phyloP scores from a whole-genome alignment of 2,329 filamentous ascomycete species.

The Dothistroma septosporum region DNA sequence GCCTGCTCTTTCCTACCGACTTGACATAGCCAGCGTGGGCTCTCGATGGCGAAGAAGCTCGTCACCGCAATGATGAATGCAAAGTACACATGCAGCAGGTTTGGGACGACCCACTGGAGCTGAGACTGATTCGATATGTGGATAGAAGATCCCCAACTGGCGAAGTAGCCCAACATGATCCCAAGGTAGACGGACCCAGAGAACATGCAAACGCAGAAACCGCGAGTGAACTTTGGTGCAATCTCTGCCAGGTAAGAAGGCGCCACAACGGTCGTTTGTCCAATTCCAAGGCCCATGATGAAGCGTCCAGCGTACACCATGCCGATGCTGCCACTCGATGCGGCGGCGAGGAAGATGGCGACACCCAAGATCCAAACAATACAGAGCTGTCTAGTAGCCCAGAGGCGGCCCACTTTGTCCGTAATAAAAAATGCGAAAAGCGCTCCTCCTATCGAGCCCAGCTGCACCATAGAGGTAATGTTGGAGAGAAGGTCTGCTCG shows the following conservation, averaged over 20 bases:
- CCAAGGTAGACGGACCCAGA: constrained; percentile 62
- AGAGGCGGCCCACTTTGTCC: constrained; percentile 31
- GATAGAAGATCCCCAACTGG: constrained; percentile 54
- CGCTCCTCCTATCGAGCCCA: constrained; percentile 69
- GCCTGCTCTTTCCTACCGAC: constrained; percentile 32
- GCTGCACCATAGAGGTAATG: constrained; percentile 76
- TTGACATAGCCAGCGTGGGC: constrained; percentile 35
- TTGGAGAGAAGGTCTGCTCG: constrained; percentile 50
- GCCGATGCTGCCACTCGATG: constrained; percentile 32
- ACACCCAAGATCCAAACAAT: constrained; percentile 30
- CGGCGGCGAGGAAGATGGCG: constrained; percentile 46
- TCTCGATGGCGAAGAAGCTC: constrained; percentile 45
- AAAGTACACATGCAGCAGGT: constrained; percentile 73
- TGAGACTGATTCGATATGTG: constrained; percentile 44
- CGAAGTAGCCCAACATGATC: constrained; percentile 75
- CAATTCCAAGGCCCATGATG: constrained; percentile 40
- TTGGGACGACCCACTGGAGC: constrained; percentile 61
- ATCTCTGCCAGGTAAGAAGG: constrained; percentile 58
- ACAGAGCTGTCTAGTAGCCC: constrained; percentile 30
- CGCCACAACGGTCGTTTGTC: constrained; percentile 54
- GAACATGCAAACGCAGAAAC: constrained; percentile 69
- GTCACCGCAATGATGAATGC: constrained; percentile 66
- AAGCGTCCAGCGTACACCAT: constrained; percentile 39
- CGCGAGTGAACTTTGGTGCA: constrained; percentile 35
- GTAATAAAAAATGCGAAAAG: constrained; percentile 48